Evolutionary conservation across 148 eudicot species (phyloP).

Genomic region (Rhododendron ferrugineum): DNA sequence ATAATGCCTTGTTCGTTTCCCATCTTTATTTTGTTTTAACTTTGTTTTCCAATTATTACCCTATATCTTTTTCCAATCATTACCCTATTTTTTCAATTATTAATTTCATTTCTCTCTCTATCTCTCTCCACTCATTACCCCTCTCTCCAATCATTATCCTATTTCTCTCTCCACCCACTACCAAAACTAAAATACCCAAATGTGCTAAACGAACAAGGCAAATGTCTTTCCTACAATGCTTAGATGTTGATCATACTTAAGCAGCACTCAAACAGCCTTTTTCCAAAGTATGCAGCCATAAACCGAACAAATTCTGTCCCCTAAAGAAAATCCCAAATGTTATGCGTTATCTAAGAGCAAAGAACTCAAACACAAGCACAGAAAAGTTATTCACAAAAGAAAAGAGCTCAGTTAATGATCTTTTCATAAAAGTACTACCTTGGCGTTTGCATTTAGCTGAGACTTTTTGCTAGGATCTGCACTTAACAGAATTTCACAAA

Average conservation of each 20-base stretch:
- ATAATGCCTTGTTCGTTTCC: too few relatives aligned
- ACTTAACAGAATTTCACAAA: constrained; percentile 7
- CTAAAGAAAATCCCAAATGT: not conserved
- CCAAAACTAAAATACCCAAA: too few relatives aligned
- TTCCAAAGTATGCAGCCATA: not conserved
- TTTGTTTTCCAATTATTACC: too few relatives aligned
- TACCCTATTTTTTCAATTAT: too few relatives aligned
- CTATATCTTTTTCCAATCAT: too few relatives aligned
- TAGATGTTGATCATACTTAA: not conserved
- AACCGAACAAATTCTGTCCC: not conserved
- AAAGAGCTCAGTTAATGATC: not conserved
- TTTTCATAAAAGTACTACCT: constrained; percentile 13
- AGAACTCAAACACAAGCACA: not conserved
- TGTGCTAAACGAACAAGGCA: too few relatives aligned
- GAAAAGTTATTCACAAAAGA: not conserved
- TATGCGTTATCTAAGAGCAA: not conserved
- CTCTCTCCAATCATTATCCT: too few relatives aligned
- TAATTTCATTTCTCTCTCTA: too few relatives aligned
- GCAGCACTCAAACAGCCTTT: not conserved
- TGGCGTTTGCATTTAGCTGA: constrained; percentile 13
- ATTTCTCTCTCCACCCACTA: too few relatives aligned
- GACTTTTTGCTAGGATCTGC: constrained; percentile 36
- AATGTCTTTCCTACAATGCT: not conserved
- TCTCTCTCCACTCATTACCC: too few relatives aligned
- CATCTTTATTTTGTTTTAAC: too few relatives aligned